Evolutionary conservation across 2,329 filamentous ascomycete genomes (phyloP), one percentile per base, ranked within the genome.

Genomic region (Apiospora phragmitis): DNA sequence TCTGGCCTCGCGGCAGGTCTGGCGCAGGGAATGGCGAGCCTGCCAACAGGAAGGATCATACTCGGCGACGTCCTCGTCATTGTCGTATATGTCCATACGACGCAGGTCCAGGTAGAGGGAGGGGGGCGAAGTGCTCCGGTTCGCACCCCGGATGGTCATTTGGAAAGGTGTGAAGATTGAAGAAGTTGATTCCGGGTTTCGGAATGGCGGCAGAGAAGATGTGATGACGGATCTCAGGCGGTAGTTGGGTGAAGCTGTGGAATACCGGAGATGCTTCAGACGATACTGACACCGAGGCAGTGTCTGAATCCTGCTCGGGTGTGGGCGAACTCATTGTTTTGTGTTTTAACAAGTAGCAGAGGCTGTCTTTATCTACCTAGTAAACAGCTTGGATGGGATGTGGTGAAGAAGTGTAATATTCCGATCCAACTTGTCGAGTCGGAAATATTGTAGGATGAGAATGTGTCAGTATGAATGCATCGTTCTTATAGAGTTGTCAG

Each of bases 131-230:
- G 70, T 75, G 73, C 76, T 78, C 6, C 76, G 73, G 72, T 78
- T 78, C 24, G 74, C 73, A 21, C 73, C 73, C 74, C 1, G 29
- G 43, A 51, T 80, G 78, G 65, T 79, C 78, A 69, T 78, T 76
- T n/a, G 79, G 79, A 71, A 79, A 76, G 69, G 70, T 73, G 71
- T 80, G 79, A 1, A 80, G 72, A 72, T 80, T 80, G 76, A 80
- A 80, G 73, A 80, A 79, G 73, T 80, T 80, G 69, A 80, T 76
- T 35, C 77, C 77, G 2, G 77, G 75, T 1, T 69, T 68, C 0
- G 77, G 76, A 4, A 79, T 65, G 16, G 77, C 78, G 24, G 72
- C 62, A 0, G 68, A 74, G 74, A 76, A 80, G 66, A 80, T 78
- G 41, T 76, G 71, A 38, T 76, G 73, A 2, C 79, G 76, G 32